Evolutionary conservation across 169 alveolate genomes (phyloP).

Genomic region (Babesia sp.): DNA sequence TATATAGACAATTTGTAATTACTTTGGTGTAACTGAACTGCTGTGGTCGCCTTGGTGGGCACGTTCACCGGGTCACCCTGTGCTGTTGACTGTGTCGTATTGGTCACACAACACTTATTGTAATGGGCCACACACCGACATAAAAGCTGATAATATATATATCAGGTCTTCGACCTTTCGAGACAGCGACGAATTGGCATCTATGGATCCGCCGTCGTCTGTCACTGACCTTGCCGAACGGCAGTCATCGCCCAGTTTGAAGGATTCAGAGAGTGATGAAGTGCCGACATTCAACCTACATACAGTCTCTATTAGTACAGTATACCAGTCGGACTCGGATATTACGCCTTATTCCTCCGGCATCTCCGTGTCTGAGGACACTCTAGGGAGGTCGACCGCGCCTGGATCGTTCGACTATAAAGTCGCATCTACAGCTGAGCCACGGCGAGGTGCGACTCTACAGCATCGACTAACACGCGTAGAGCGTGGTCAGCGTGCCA

Average conservation of each 20-base stretch:
- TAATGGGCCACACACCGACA: no score
- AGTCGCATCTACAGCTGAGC: neutral
- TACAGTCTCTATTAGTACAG: constrained; percentile 57
- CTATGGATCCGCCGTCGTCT: neutral
- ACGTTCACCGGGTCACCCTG: no score
- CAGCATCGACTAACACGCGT: constrained; percentile 9
- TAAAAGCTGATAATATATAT: no score
- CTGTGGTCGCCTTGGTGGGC: no score
- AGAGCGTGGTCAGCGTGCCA: constrained; percentile 8
- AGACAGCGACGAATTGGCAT: constrained; percentile 1
- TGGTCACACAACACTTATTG: no score
- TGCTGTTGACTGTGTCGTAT: no score
- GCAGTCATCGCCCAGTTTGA: neutral
- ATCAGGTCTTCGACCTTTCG: no score
- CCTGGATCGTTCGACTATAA: constrained; percentile 3
- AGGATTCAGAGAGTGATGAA: neutral
- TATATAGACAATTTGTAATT: no score
- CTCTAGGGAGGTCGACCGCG: neutral
- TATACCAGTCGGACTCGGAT: constrained; percentile 53
- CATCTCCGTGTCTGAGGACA: constrained; percentile 3
- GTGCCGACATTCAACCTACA: constrained; percentile 18
- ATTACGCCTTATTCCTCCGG: neutral
- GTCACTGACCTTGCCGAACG: neutral
- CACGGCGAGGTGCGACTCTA: neutral
- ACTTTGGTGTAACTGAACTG: no score